Conservation (phyloP, 305 asterid genomes). For the Lippia alba region DNA sequence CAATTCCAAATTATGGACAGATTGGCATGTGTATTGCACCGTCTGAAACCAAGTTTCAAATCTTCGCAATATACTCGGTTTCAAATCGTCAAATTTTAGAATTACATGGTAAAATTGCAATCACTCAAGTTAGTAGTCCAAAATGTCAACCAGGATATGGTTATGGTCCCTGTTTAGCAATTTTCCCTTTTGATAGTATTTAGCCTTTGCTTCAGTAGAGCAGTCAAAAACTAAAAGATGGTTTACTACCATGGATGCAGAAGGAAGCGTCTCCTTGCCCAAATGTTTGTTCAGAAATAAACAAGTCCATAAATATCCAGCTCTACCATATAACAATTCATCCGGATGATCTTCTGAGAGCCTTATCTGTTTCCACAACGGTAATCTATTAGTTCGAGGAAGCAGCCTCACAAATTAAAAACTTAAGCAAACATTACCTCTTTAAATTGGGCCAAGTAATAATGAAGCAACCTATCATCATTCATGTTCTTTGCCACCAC, state of each 20-base stretch:
- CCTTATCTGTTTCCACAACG: slow-evolving; percentile 51
- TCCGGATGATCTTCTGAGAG: slow-evolving; percentile 59
- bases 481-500: slow-evolving; percentile 61
- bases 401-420: slow-evolving; percentile 17
- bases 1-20: too few relatives aligned
- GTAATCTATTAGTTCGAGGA: slow-evolving; percentile 13
- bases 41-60: too few relatives aligned
- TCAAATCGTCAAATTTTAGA: too few relatives aligned
- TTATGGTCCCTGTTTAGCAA: too few relatives aligned
- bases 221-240: background rate
- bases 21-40: too few relatives aligned
- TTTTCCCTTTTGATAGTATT: background rate
- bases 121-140: too few relatives aligned
- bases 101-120: too few relatives aligned
- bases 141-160: too few relatives aligned
- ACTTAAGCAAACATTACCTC: slow-evolving; percentile 41
- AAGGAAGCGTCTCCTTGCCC: slow-evolving; percentile 56
- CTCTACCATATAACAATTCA: slow-evolving; percentile 71
- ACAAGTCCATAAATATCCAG: slow-evolving; percentile 74
- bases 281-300: slow-evolving; percentile 58
- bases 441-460: slow-evolving; percentile 60
- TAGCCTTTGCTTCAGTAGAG: background rate
- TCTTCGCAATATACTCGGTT: too few relatives aligned
- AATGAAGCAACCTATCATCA: slow-evolving; percentile 43
- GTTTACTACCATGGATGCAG: slow-evolving; percentile 51